Base-by-base conservation (phyloP, 441 rosid species). In the Dalechampia spathulata region DNA sequence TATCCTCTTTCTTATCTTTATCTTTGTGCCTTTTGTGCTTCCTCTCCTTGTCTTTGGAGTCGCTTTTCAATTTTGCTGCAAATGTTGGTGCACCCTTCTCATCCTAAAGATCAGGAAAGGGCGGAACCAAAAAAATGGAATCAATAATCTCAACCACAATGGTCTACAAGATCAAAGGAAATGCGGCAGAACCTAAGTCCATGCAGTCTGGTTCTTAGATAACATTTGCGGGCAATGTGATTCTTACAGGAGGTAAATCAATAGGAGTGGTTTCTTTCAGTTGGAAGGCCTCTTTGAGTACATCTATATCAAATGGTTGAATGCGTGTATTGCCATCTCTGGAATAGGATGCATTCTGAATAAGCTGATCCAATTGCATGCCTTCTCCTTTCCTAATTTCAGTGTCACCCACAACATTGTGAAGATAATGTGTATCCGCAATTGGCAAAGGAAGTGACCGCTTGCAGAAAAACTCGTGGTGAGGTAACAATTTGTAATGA, bases 391-490 rank as follows among this genome's bases (percentile, higher is more conserved):
- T 70, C 34, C 63, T 64, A 28, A 70, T 57, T 70, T 89, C 95
- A 9, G 90, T 82, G 60, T 83, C 70, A 50, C 70, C 64, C 54
- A 64, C 63, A n/a, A 70, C 74, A 23, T 32, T 65, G 59, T 70
- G 87, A 67, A 93, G 97, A 67, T 93, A 93, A 75, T 83, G 96
- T 55, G 97, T 77, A 58, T 87, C 99, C 27, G 95, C 70, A 60
- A 93, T 75, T 46, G 96, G 80, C 57, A 78, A 53, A 7, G 97
- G 99, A 65, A 85, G 89, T 32, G 92, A 67, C 58, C 82, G 72
- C 86, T 89, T 89, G 85, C 99, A 93, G 68, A 93, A 93, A 72
- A 81, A 89, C 5, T 89, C 93, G 56, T 85, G 87, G 68, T 89
- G 96, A 26, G 90, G 81, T 67, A 79, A 65, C 71, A 92, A 57